Percentiles rank a stretch among this genome's conserved stretches.
Evolutionary conservation across 164 flowering plant genomes (phyloP).

Genomic region (Cinnamomum chago): DNA sequence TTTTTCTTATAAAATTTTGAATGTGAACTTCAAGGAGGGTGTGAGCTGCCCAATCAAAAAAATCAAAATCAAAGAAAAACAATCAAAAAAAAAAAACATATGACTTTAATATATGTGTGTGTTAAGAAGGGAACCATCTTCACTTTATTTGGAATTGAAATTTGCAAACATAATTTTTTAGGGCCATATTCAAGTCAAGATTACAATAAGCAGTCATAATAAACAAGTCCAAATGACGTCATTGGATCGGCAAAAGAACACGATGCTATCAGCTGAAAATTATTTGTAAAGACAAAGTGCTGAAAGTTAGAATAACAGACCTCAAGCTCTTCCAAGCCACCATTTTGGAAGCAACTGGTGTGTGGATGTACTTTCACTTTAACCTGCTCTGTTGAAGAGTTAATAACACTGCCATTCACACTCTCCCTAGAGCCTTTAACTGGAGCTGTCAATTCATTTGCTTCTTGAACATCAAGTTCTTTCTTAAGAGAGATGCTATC

Average conservation of each 20-base stretch:
- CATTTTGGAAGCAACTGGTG: slow-evolving; percentile 19
- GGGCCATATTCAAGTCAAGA: neutral
- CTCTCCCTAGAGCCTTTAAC: slow-evolving; percentile 17
- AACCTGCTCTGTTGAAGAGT: slow-evolving; percentile 16
- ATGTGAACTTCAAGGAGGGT: no score
- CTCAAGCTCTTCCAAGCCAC: slow-evolving; percentile 83
- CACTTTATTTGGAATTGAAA: no score
- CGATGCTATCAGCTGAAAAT: neutral
- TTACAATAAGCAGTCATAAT: neutral
- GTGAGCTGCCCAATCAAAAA: no score
- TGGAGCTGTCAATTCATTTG: slow-evolving; percentile 21
- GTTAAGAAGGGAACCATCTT: no score
- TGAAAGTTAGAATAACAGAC: slow-evolving; percentile 24
- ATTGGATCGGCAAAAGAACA: neutral
- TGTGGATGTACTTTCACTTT: slow-evolving; percentile 16
- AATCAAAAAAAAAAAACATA: no score
- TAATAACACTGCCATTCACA: slow-evolving; percentile 10
- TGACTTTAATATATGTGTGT: no score
- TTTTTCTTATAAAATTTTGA: no score
- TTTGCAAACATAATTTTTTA: no score
- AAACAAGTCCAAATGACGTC: neutral
- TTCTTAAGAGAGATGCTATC: slow-evolving; percentile 26
- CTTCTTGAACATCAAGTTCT: slow-evolving; percentile 63
- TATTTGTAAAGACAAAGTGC: neutral
- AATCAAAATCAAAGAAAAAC: no score